Evolutionary conservation across 345 rosid genomes (phyloP).

Genomic region (Zanthoxylum bungeanum): DNA sequence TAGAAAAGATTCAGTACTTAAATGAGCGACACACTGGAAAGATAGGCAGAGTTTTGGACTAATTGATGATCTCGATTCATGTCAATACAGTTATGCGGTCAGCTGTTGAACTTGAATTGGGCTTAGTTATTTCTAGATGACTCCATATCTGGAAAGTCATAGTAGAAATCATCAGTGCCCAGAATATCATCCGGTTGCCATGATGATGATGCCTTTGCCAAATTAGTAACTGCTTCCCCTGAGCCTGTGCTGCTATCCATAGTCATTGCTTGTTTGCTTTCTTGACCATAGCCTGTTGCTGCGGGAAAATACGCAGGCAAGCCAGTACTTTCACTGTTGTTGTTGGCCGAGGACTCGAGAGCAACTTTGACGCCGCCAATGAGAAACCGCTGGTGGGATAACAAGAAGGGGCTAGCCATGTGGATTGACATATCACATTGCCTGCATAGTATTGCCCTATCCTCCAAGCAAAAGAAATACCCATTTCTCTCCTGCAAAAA

Average conservation of each 20-base stretch:
- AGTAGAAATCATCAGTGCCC: not conserved
- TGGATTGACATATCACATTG: conserved; percentile 18
- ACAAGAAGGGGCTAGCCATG: not conserved
- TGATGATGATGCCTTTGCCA: not conserved
- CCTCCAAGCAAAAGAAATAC: conserved; percentile 32
- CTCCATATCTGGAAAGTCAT: conserved; percentile 8
- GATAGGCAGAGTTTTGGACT: not conserved
- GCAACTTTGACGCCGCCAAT: conserved; percentile 22
- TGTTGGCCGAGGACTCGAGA: conserved; percentile 7
- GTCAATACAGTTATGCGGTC: not conserved
- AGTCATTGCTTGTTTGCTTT: not conserved
- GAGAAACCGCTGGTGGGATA: conserved; percentile 25
- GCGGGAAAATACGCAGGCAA: not conserved
- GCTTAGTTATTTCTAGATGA: not conserved
- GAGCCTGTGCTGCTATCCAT: not conserved
- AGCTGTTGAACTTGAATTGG: not conserved
- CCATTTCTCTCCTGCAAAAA: conserved; percentile 21
- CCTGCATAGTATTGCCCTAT: conserved; percentile 26
- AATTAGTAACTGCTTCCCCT: not conserved
- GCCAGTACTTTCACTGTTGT: not conserved
- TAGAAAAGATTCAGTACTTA: not conserved
- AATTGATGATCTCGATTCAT: not conserved
- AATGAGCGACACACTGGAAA: not conserved
- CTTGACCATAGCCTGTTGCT: not conserved
- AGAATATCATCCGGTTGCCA: conserved; percentile 19